phyloP scores from a whole-genome alignment of 495 filamentous ascomycete species.

The Penicillium salamii region DNA sequence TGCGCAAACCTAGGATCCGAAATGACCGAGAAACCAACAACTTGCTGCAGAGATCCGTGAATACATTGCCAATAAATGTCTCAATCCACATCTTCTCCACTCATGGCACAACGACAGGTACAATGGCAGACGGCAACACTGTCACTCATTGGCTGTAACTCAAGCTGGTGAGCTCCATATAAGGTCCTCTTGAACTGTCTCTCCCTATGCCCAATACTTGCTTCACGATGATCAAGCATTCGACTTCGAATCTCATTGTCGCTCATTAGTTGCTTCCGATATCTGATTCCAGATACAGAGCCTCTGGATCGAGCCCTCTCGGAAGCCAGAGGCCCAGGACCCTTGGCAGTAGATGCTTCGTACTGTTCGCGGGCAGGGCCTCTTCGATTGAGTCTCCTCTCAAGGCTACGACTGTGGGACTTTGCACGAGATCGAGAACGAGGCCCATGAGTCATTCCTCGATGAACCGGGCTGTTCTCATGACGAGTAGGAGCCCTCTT shows the following conservation, averaged over 20 bases:
- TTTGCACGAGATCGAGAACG: slow-evolving; percentile 5
- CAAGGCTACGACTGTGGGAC: slow-evolving; percentile 8
- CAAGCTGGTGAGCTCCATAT: slow-evolving; percentile 16
- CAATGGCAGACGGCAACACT: slow-evolving; percentile 7
- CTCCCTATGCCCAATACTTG: slow-evolving; percentile 26
- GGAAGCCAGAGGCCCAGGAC: neutral
- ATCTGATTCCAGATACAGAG: neutral
- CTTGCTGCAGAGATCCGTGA: too few species aligned
- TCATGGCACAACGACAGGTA: slow-evolving; percentile 14
- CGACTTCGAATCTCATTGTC: slow-evolving; percentile 29
- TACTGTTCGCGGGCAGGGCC: neutral
- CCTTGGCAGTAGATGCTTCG: slow-evolving; percentile 8
- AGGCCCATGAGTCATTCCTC: neutral
- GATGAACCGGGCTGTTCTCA: slow-evolving; percentile 9
- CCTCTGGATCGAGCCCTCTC: slow-evolving; percentile 3
- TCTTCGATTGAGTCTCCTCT: slow-evolving; percentile 3
- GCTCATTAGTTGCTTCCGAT: slow-evolving; percentile 18
- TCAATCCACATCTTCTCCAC: neutral
- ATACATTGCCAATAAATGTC: too few species aligned
- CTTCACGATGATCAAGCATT: slow-evolving; percentile 30
- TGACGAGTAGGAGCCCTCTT: neutral
- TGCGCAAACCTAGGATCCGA: too few species aligned
- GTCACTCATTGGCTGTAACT: slow-evolving; percentile 13
- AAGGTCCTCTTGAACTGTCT: slow-evolving; percentile 25
- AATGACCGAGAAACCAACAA: too few species aligned